Conservation (phyloP, 768 basidiomycete genomes). For the Tricholoma furcatifolium region DNA sequence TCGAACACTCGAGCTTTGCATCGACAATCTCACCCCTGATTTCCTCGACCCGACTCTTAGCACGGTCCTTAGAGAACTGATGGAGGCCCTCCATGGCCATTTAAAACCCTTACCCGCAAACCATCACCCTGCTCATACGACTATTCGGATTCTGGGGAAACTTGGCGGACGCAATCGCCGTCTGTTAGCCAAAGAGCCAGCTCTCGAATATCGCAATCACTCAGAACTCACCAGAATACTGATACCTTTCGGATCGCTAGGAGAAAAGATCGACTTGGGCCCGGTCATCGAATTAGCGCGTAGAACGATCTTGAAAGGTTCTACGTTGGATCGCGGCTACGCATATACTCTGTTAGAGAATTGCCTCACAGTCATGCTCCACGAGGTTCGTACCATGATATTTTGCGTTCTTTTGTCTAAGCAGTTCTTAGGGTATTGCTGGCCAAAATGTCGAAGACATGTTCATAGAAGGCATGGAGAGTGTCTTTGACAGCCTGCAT, state of each 20-base stretch:
- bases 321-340: constrained; percentile 49
- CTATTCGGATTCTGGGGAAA: constrained; percentile 95
- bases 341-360: constrained; percentile 73
- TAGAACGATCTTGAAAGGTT: constrained; percentile 53
- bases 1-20: constrained; percentile 96
- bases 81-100: constrained; percentile 91
- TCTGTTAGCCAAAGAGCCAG: constrained; percentile 77
- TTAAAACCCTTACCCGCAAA: constrained; percentile 87
- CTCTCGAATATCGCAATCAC: constrained; percentile 67
- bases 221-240: constrained; percentile 69
- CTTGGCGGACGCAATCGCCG: constrained; percentile 92
- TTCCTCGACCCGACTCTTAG: constrained; percentile 96
- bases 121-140: constrained; percentile 89
- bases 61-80: constrained; percentile 88
- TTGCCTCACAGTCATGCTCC: constrained; percentile 66
- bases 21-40: constrained; percentile 97
- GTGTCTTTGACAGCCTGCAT: constrained; percentile 75
- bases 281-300: constrained; percentile 66
- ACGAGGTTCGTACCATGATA: constrained; percentile 55
- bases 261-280: constrained; percentile 62
- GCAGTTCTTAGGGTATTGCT: constrained; percentile 54
- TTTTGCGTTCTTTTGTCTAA: constrained; percentile 5
- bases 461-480: constrained; percentile 69
- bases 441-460: constrained; percentile 74
- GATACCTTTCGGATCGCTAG: constrained; percentile 71